These are phyloP conservation scores for Alternaria gaisen DNA, from an alignment of 2,329 filamentous ascomycete species.

Conservation along the genomic window DNA sequence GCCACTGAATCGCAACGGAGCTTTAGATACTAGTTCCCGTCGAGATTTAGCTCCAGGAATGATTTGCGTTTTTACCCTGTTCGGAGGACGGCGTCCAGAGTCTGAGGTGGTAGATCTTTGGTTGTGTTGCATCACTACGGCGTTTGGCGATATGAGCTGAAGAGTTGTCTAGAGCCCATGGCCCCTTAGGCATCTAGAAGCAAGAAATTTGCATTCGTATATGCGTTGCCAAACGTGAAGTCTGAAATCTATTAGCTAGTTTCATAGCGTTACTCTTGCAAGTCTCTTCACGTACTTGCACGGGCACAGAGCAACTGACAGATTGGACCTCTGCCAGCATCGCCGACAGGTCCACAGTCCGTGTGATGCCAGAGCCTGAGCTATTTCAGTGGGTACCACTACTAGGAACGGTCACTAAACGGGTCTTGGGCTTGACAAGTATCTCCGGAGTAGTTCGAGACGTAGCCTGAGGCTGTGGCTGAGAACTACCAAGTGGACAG, in stretches of 20 bases:
- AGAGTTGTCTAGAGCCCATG: neutral
- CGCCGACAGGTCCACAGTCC: conserved; percentile 5
- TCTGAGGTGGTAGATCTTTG: neutral
- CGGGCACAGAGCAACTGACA: conserved; percentile 5
- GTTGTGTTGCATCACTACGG: conserved; percentile 4
- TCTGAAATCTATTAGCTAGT: neutral
- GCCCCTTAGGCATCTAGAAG: neutral
- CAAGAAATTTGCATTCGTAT: neutral
- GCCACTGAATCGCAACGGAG: conserved; percentile 2
- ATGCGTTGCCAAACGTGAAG: neutral
- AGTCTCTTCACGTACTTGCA: neutral
- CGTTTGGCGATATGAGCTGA: neutral
- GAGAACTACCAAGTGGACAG: conserved; percentile 8
- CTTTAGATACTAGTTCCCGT: conserved; percentile 7
- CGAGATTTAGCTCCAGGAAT: neutral
- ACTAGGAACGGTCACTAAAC: conserved; percentile 3
- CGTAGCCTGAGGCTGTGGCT: conserved; percentile 1
- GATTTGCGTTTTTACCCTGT: conserved; percentile 2
- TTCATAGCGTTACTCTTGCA: conserved; percentile 1
- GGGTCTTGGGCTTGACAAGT: neutral
- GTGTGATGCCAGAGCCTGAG: neutral
- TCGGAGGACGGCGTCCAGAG: neutral
- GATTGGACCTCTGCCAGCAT: conserved; percentile 4
- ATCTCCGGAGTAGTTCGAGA: conserved; percentile 2
- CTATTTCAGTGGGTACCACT: conserved; percentile 1